Percentiles rank a stretch among this genome's conserved stretches.
Conservation (phyloP, 495 filamentous ascomycete genomes). For the Trichoderma asperelloides region DNA sequence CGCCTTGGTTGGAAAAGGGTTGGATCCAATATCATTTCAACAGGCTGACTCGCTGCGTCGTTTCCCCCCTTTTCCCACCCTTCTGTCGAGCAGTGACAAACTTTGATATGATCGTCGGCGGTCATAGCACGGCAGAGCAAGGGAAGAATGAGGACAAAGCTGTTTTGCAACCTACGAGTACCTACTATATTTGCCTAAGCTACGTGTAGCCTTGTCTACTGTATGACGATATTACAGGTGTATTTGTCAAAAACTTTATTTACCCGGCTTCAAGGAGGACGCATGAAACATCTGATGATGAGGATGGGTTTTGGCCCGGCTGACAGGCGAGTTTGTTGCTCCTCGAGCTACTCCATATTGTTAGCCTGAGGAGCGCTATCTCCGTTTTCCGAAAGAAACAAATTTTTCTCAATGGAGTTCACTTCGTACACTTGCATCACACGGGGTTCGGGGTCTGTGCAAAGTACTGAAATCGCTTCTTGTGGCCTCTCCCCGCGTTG, state of each 20-base stretch:
- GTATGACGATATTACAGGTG: not conserved
- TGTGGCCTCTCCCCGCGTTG: not conserved
- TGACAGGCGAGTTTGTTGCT: not conserved
- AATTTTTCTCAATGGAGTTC: not conserved
- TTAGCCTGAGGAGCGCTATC: no score
- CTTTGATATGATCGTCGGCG: not conserved
- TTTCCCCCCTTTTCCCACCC: not conserved
- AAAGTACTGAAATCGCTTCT: no score
- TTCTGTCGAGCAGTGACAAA: not conserved
- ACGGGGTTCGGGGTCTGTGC: no score
- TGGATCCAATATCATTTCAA: not conserved
- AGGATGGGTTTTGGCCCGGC: not conserved
- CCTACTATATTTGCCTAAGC: not conserved
- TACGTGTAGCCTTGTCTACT: not conserved
- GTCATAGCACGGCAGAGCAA: not conserved
- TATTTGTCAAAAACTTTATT: not conserved
- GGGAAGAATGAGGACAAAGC: not conserved
- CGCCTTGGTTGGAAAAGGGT: not conserved
- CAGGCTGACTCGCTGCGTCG: not conserved
- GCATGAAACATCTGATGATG: constrained; percentile 1
- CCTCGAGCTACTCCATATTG: no score
- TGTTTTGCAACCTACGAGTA: no score
- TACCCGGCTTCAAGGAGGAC: constrained; percentile 1
- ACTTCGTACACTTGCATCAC: not conserved
- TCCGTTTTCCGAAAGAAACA: no score